Evolutionary conservation across 805 yeast genomes (phyloP), one percentile per base, ranked within the genome.

Genomic region (Metschnikowia continentalis): DNA sequence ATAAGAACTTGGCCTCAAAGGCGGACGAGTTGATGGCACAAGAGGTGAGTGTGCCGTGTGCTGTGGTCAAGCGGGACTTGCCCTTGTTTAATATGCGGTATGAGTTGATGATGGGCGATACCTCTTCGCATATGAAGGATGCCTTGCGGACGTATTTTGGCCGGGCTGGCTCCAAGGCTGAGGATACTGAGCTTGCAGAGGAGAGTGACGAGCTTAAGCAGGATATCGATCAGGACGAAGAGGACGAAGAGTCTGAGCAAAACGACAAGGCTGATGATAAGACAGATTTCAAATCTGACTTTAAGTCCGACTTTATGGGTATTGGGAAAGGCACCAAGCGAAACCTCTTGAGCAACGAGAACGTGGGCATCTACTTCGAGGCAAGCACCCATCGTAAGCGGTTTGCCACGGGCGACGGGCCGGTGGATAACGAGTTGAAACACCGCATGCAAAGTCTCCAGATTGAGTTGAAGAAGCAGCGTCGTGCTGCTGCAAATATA

Each of bases 171-270:
- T 26, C 32, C 19, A 22, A 8, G 5, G 8, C 26, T 6, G 40
- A 43, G 2, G 35, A 47, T n/a, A 35, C 38, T 17, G 54, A 39
- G 40, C 42, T 48, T 20, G 47, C 50, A 6, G 54, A 20, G 6
- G 53, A 48, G 26, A 50, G 51, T 30, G 49, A 39, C 22, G 49
- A 46, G 14, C 57, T 55, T 35, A 61, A 54, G 35, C 63, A 66
- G 38, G 69, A 64, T 45, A 52, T 62, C 15, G 70, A 62, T 17
- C 26, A 30, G 17, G 46, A 42, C 15, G 46, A 42, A 7, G 61
- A 38, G 20, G 47, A 51, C 35, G 54, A 48, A 17, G 37, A 35
- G 32, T 44, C 46, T 11, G 43, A 33, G 6, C 47, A 39, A n/a
- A 37, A 20, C 14, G 39, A 42, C 15, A 33, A 15, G 42, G 47